Conservation (phyloP, 768 basidiomycete species). For the Sporobolomyces roseus region DNA sequence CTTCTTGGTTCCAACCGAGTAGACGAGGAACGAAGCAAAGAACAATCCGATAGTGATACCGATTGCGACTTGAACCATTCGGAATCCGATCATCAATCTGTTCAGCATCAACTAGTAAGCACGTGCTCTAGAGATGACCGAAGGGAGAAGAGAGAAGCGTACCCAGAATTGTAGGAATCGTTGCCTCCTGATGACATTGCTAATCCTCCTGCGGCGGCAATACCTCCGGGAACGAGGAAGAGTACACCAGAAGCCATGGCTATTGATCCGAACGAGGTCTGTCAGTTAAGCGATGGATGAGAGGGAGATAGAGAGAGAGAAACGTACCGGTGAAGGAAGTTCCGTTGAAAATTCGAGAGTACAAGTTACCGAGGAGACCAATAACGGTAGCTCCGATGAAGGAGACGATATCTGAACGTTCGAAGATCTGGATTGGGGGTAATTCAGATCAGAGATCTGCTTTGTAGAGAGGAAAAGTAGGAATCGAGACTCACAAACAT, state of each 20-base stretch:
- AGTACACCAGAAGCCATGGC: constrained; percentile 41
- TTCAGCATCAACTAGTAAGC: not conserved
- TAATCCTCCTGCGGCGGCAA: constrained; percentile 41
- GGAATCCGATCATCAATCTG: constrained; percentile 41
- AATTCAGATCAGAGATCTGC: not conserved
- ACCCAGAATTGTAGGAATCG: constrained; percentile 40
- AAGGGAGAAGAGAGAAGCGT: not conserved
- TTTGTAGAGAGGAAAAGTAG: not conserved
- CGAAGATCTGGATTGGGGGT: constrained; percentile 33
- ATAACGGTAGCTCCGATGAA: constrained; percentile 44
- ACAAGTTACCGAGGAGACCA: constrained; percentile 44
- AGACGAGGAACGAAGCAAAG: constrained; percentile 41
- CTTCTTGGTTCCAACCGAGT: constrained; percentile 39
- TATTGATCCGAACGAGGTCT: not conserved
- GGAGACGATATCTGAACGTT: constrained; percentile 43
- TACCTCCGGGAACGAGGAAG: constrained; percentile 42
- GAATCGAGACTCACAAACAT: constrained; percentile 8
- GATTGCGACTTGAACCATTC: constrained; percentile 43
- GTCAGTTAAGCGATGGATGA: not conserved
- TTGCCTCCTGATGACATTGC: constrained; percentile 33
- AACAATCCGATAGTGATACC: constrained; percentile 44
- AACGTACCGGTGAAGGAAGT: constrained; percentile 29
- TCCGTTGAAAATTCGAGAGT: constrained; percentile 42
- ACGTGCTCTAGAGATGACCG: not conserved
- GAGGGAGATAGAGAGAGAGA: not conserved